Evolutionary conservation across 768 basidiomycete species (phyloP).

Genomic region (Collybiopsis confluens): DNA sequence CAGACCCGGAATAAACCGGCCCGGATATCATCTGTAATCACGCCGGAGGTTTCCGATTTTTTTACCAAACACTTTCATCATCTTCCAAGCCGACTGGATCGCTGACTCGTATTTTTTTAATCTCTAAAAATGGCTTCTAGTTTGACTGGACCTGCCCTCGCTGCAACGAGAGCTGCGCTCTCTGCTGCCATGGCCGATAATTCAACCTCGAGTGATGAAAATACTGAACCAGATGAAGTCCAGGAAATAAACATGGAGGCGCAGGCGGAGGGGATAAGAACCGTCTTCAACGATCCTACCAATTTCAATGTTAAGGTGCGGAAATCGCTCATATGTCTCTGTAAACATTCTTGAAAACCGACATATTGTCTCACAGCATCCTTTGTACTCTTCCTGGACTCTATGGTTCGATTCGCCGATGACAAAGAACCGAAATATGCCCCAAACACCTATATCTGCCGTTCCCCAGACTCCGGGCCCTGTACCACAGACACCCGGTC

Average conservation of each 20-base stretch:
- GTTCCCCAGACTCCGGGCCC: conserved; percentile 67
- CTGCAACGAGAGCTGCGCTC: conserved; percentile 78
- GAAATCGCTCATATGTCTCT: not conserved
- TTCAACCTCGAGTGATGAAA: conserved; percentile 30
- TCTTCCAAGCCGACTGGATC: no score
- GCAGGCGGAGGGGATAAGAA: conserved; percentile 79
- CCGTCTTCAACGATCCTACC: conserved; percentile 88
- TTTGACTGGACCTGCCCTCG: conserved; percentile 63
- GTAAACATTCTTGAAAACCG: conserved; percentile 5
- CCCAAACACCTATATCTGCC: conserved; percentile 76
- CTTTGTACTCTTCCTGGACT: conserved; percentile 92
- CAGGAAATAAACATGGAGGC: conserved; percentile 84
- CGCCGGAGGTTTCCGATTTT: no score
- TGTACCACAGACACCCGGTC: conserved; percentile 66
- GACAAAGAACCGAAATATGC: conserved; percentile 85
- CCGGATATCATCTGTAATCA: no score
- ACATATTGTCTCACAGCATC: conserved; percentile 54
- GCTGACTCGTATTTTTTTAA: no score
- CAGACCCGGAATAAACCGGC: no score
- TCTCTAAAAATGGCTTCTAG: conserved; percentile 35
- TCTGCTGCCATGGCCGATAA: conserved; percentile 67
- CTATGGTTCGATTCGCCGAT: conserved; percentile 97
- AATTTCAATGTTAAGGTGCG: conserved; percentile 95
- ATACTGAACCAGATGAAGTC: conserved; percentile 75
- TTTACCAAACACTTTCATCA: no score